A percentile compares a stretch with the other conserved stretches of the same genome.
phyloP scores from a whole-genome alignment of 2,329 filamentous ascomycete species.

The Ciborinia camelliae region DNA sequence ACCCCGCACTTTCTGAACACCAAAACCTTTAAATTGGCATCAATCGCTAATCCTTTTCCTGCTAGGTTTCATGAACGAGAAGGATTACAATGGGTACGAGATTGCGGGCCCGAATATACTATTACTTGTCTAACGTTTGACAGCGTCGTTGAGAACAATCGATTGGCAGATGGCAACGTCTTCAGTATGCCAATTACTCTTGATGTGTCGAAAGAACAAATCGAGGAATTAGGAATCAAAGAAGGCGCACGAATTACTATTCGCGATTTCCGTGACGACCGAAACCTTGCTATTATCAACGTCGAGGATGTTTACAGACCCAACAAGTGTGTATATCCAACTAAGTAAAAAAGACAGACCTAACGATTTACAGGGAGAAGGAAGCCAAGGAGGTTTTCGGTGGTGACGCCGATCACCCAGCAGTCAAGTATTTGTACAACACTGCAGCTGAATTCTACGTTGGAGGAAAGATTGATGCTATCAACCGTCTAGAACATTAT shows the following conservation, averaged over 20 bases:
- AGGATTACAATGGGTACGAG: conserved; percentile 88
- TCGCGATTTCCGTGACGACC: conserved; percentile 93
- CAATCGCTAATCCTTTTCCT: conserved; percentile 31
- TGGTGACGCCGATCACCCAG: conserved; percentile 85
- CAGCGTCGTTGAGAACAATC: conserved; percentile 84
- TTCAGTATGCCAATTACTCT: conserved; percentile 98
- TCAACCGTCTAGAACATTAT: conserved; percentile 96
- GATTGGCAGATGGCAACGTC: conserved; percentile 82
- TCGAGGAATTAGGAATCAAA: conserved; percentile 74
- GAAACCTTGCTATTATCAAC: conserved; percentile 91
- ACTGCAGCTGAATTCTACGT: conserved; percentile 85
- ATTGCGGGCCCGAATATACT: conserved; percentile 4
- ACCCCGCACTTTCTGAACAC: conserved; percentile 26
- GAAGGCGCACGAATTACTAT: conserved; percentile 79
- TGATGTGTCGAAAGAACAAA: conserved; percentile 72
- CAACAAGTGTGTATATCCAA: conserved; percentile 68
- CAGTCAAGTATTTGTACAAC: conserved; percentile 83
- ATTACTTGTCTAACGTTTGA: conserved; percentile 35
- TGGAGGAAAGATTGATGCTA: conserved; percentile 91
- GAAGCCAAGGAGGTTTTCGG: conserved; percentile 96
- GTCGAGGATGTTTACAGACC: conserved; percentile 94
- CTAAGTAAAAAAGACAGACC: conserved; percentile 7
- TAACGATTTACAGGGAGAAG: conserved; percentile 56
- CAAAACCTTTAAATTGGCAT: conserved; percentile 1
- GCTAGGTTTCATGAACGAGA: conserved; percentile 91